Conservation (phyloP, 2,329 filamentous ascomycete species). For the Pyrenophora seminiperda region DNA sequence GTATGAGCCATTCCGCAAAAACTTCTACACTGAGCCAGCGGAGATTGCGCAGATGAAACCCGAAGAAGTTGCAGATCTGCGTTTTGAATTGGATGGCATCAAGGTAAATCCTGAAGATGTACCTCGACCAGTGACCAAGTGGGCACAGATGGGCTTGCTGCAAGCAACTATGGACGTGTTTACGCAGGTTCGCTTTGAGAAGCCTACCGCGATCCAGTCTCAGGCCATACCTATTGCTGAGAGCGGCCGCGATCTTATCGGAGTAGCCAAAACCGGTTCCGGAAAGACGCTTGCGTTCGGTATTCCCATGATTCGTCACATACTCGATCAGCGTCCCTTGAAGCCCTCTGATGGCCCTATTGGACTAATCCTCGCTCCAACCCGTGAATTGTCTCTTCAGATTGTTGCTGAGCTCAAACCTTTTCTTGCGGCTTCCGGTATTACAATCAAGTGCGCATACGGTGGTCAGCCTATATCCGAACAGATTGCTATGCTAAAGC, state of each 20-base stretch:
- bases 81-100: constrained; percentile 90
- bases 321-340: constrained; percentile 86
- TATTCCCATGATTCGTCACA: constrained; percentile 96
- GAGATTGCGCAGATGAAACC: constrained; percentile 84
- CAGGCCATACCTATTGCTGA: constrained; percentile 95
- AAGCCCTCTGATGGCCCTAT: constrained; percentile 87
- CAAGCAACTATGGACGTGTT: constrained; percentile 87
- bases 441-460: constrained; percentile 90
- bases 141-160: constrained; percentile 92
- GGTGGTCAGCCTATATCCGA: constrained; percentile 96
- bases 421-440: constrained; percentile 82
- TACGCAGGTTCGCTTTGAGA: constrained; percentile 78
- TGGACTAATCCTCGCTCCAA: constrained; percentile 88
- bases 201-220: constrained; percentile 90
- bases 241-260: constrained; percentile 93
- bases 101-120: constrained; percentile 78
- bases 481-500: constrained; percentile 94
- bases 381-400: constrained; percentile 89
- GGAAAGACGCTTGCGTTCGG: constrained; percentile 97
- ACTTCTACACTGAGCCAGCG: constrained; percentile 90
- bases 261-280: constrained; percentile 95
- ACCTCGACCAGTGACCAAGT: constrained; percentile 93
- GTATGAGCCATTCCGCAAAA: constrained; percentile 85
- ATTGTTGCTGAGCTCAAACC: constrained; percentile 95
- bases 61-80: constrained; percentile 78